Percentiles rank a stretch among this genome's conserved stretches.
Conservation (phyloP, 208 protist genomes). For the Wallacemonas rigidus region DNA sequence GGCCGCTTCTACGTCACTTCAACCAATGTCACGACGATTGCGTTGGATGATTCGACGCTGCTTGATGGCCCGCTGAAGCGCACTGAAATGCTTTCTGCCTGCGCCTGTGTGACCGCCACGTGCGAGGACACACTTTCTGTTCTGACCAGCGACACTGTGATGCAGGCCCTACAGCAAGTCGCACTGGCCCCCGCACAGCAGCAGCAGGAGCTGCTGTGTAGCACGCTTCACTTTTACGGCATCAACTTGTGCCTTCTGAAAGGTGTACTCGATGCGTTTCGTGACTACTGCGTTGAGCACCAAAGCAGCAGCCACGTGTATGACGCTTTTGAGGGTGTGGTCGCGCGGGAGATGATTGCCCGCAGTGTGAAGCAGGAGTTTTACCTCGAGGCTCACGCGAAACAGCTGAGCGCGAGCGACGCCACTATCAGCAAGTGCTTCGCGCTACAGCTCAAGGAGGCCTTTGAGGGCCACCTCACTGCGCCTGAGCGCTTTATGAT, state of each 20-base stretch:
- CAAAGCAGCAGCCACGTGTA: slow-evolving; percentile 6
- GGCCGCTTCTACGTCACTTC: slow-evolving; percentile 40
- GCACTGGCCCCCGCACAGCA: slow-evolving; percentile 2
- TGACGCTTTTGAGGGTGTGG: slow-evolving; percentile 21
- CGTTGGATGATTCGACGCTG: slow-evolving; percentile 24
- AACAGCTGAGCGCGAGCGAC: slow-evolving; percentile 30
- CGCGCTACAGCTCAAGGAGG: slow-evolving; percentile 24
- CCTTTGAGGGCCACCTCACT: slow-evolving; percentile 23
- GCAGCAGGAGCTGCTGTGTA: slow-evolving; percentile 31
- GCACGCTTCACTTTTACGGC: slow-evolving; percentile 49
- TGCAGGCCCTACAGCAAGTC: slow-evolving; percentile 22
- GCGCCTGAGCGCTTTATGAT: slow-evolving; percentile 23
- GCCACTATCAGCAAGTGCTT: slow-evolving; percentile 31
- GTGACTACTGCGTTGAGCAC: not conserved
- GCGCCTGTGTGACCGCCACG: slow-evolving; percentile 32
- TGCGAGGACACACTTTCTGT: slow-evolving; percentile 39
- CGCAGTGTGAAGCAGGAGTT: slow-evolving; percentile 55
- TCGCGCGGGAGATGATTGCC: slow-evolving; percentile 50
- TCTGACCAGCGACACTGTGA: slow-evolving; percentile 22
- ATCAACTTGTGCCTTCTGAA: slow-evolving; percentile 52
- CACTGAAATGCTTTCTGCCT: slow-evolving; percentile 44
- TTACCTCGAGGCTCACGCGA: slow-evolving; percentile 40
- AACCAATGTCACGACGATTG: slow-evolving; percentile 39
- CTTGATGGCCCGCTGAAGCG: slow-evolving; percentile 40
- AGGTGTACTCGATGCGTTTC: slow-evolving; percentile 28